Conservation (phyloP, 1,139 yeast species). For the Debaryomycetaceae sp. region DNA sequence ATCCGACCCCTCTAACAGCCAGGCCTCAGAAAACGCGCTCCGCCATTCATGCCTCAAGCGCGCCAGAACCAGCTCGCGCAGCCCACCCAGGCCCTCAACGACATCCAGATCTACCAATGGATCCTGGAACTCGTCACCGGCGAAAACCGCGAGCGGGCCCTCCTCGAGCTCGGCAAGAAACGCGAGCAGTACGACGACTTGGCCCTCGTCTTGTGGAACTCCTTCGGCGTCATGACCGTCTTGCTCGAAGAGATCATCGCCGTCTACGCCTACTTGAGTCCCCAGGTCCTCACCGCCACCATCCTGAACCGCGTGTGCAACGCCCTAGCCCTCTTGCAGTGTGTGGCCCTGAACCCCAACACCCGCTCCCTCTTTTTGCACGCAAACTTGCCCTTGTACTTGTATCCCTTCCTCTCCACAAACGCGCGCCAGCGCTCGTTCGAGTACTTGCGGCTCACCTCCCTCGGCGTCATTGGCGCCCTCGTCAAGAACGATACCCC, state of each 20-base stretch:
- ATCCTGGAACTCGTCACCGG: conserved; percentile 83
- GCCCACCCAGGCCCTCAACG: conserved; percentile 47
- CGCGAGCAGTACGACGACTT: conserved; percentile 91
- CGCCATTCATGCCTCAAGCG: conserved; percentile 3
- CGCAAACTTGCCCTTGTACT: conserved; percentile 85
- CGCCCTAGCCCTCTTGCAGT: conserved; percentile 86
- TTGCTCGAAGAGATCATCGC: conserved; percentile 80
- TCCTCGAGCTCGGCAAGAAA: conserved; percentile 83
- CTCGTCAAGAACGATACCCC: conserved; percentile 92
- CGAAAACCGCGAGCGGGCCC: conserved; percentile 83
- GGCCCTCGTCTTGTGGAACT: conserved; percentile 89
- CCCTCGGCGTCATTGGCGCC: conserved; percentile 95
- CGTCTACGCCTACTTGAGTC: conserved; percentile 81
- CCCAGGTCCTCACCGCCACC: conserved; percentile 76
- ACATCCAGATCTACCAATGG: conserved; percentile 85
- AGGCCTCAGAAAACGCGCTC: neutral
- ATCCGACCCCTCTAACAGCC: neutral
- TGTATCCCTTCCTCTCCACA: conserved; percentile 89
- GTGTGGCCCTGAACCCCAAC: conserved; percentile 92
- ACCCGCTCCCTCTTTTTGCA: conserved; percentile 75
- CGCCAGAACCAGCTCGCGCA: conserved; percentile 3
- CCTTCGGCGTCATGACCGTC: conserved; percentile 94
- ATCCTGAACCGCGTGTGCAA: conserved; percentile 93
- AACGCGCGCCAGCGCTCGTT: conserved; percentile 86
- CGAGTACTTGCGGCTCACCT: conserved; percentile 84